A percentile compares a stretch with the other conserved stretches of the same genome.
Evolutionary conservation across 2,329 filamentous ascomycete genomes (phyloP).

Genomic region (Cytospora chrysosperma): DNA sequence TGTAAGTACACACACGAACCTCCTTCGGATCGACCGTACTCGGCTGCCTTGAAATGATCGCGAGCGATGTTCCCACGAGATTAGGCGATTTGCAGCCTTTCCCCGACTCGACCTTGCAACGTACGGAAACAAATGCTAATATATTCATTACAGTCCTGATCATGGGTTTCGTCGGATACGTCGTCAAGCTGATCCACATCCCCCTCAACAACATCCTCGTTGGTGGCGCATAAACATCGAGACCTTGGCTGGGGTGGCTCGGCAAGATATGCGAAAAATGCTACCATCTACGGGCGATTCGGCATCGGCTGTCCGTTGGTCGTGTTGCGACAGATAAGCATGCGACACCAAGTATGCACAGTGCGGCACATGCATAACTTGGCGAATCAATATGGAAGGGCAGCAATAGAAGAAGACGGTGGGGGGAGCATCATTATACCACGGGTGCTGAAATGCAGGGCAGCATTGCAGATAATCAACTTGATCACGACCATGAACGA

Average conservation of each 20-base stretch:
- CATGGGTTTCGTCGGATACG: slow-evolving; percentile 69
- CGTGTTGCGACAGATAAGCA: neutral
- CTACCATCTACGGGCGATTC: neutral
- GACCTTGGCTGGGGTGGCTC: neutral
- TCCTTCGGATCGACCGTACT: neutral
- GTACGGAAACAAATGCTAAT: slow-evolving; percentile 3
- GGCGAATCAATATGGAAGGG: neutral
- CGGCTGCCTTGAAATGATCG: neutral
- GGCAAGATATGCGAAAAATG: neutral
- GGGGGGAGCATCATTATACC: slow-evolving; percentile 12
- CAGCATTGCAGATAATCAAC: slow-evolving; percentile 14
- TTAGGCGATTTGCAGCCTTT: neutral
- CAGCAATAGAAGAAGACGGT: neutral
- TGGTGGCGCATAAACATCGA: slow-evolving; percentile 55
- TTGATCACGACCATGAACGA: slow-evolving; percentile 3
- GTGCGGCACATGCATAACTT: neutral
- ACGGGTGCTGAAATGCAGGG: slow-evolving; percentile 16
- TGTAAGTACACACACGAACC: slow-evolving; percentile 33
- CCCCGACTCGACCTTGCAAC: neutral
- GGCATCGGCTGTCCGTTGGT: neutral
- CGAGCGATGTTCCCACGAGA: neutral
- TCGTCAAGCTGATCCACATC: slow-evolving; percentile 71
- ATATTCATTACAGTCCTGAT: slow-evolving; percentile 48
- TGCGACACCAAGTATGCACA: neutral
- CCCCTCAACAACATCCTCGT: slow-evolving; percentile 71